These are phyloP conservation scores for Ceratobasidium sp. DNA, from an alignment of 1,284 basidiomycete species.

Conservation along the genomic window DNA sequence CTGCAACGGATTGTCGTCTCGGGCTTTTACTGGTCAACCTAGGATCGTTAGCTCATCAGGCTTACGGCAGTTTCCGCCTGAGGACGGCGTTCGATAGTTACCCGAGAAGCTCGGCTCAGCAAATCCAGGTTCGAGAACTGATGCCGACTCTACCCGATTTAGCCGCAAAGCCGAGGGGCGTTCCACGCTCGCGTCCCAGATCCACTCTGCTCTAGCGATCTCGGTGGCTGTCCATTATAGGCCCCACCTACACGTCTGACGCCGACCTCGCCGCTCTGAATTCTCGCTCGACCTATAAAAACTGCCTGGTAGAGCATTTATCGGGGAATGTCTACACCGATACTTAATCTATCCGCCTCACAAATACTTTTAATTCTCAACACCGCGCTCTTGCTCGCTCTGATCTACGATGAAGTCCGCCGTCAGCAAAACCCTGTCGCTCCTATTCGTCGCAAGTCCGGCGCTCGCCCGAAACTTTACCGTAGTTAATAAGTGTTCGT, in stretches of 20 bases:
- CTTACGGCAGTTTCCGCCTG: background rate
- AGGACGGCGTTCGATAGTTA: background rate
- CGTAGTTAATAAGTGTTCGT: constrained; percentile 50
- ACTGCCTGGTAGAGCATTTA: background rate
- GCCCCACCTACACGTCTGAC: background rate
- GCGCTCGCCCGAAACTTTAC: constrained; percentile 63
- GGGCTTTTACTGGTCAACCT: background rate
- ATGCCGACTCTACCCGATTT: background rate
- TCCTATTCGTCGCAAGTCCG: constrained; percentile 51
- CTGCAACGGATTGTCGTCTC: background rate
- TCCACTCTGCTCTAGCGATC: background rate
- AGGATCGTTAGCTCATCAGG: background rate
- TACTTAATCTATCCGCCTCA: constrained; percentile 16
- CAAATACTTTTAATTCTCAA: constrained; percentile 22
- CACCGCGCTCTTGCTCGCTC: constrained; percentile 18
- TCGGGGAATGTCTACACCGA: constrained; percentile 2
- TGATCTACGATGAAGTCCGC: constrained; percentile 43
- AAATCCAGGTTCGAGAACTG: background rate
- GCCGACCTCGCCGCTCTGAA: background rate
- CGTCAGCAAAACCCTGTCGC: constrained; percentile 48
- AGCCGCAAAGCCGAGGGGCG: background rate
- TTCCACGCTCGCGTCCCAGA: background rate
- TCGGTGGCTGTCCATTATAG: background rate
- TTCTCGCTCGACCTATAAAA: background rate
- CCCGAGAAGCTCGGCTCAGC: background rate